Evolutionary conservation across 1,284 basidiomycete genomes (phyloP).

Genomic region (Erythrobasidium hasegawianum): DNA sequence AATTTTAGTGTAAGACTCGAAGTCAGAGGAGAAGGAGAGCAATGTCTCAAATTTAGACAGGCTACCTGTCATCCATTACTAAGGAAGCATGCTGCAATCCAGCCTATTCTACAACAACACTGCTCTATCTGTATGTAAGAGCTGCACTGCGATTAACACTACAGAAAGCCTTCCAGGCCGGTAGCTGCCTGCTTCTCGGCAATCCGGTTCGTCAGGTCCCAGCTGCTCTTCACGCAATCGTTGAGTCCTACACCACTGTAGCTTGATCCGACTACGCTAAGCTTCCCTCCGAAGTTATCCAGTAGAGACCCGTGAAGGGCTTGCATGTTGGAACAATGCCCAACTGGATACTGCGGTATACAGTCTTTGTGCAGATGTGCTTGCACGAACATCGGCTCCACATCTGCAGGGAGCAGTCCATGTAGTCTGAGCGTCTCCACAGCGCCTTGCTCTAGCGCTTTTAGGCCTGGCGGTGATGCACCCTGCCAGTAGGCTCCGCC

Average conservation of each 20-base stretch:
- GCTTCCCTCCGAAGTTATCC: conserved; percentile 57
- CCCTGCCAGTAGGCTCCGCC: conserved; percentile 70
- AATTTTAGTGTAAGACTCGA: no score
- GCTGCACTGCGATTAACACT: no score
- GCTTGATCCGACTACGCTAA: conserved; percentile 78
- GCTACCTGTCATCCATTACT: no score
- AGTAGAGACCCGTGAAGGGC: conserved; percentile 58
- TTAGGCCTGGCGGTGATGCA: conserved; percentile 39
- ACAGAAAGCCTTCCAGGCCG: background rate
- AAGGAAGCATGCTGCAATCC: no score
- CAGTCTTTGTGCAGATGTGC: conserved; percentile 63
- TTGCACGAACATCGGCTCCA: conserved; percentile 59
- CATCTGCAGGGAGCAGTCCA: conserved; percentile 55
- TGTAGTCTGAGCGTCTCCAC: conserved; percentile 54
- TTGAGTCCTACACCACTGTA: conserved; percentile 85
- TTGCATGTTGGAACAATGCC: conserved; percentile 67
- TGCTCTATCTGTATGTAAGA: no score
- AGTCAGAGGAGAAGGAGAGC: no score
- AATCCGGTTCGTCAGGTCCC: conserved; percentile 1
- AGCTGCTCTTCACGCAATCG: conserved; percentile 52
- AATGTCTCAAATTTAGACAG: no score
- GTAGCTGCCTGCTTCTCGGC: background rate
- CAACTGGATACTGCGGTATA: conserved; percentile 76
- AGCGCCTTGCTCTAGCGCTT: conserved; percentile 43
- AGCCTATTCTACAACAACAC: no score